These are phyloP conservation scores for Breviolum minutum DNA, from an alignment of 73 alveolate species.

Conservation along the genomic window DNA sequence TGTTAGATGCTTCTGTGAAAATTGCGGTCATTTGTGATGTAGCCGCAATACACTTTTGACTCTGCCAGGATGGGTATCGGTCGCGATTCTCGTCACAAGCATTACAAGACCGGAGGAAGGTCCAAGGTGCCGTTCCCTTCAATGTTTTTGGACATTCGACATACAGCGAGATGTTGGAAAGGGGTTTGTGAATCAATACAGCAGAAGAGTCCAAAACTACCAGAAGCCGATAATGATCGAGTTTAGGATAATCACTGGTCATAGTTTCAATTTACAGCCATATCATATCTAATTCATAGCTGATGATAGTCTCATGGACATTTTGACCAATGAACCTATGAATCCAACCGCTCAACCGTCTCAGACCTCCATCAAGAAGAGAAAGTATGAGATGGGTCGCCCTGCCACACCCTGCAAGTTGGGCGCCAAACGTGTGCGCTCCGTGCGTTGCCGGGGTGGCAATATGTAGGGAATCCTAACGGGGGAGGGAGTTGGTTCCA, in stretches of 20 bases:
- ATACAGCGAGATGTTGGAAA: too few relatives aligned
- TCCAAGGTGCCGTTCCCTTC: background rate
- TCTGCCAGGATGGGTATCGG: conserved; percentile 98
- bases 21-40: background rate
- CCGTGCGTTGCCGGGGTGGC: conserved; percentile 95
- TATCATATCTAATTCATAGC: background rate
- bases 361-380: conserved; percentile 99
- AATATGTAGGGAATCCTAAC: conserved; percentile 19
- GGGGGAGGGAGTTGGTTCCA: background rate
- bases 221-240: too few relatives aligned
- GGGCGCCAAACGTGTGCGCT: conserved; percentile 28
- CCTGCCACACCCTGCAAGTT: conserved; percentile 97
- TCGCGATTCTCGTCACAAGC: conserved; percentile 99
- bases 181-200: too few relatives aligned
- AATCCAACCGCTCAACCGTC: conserved; percentile 60
- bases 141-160: too few relatives aligned
- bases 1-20: background rate
- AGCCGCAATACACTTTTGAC: background rate
- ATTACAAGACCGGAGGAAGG: conserved; percentile 98
- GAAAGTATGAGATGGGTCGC: conserved; percentile 97
- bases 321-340: conserved; percentile 99
- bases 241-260: too few relatives aligned
- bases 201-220: too few relatives aligned
- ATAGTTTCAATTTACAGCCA: background rate
- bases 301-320: too few relatives aligned